Percentiles rank a stretch among this genome's conserved stretches.
Conservation (phyloP, 2,329 filamentous ascomycete species). For the Phialophora macrospora region DNA sequence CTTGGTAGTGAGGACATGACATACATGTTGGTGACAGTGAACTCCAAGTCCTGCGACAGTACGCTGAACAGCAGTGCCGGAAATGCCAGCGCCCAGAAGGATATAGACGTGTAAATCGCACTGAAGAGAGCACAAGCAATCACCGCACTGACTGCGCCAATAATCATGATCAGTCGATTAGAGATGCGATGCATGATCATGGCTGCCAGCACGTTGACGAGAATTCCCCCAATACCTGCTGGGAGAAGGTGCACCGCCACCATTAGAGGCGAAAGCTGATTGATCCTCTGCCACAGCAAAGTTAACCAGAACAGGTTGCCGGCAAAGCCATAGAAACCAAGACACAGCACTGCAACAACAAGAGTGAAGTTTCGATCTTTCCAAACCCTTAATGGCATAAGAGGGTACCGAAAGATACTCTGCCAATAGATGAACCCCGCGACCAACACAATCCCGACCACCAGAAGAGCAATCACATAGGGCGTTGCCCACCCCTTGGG, state of each 20-base stretch:
- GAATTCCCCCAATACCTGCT: constrained; percentile 66
- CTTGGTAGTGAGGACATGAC: constrained; percentile 68
- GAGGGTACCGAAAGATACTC: constrained; percentile 54
- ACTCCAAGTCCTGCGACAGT: constrained; percentile 70
- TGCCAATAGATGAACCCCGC: constrained; percentile 67
- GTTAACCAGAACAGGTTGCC: constrained; percentile 67
- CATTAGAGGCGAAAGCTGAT: constrained; percentile 58
- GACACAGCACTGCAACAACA: constrained; percentile 61
- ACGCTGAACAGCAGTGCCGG: constrained; percentile 65
- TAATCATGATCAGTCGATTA: constrained; percentile 66
- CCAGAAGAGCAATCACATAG: constrained; percentile 66
- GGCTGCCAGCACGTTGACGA: constrained; percentile 68
- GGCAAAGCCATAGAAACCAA: constrained; percentile 68
- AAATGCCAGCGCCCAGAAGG: constrained; percentile 70
- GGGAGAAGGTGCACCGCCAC: constrained; percentile 69
- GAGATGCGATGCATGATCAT: constrained; percentile 66
- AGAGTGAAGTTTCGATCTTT: constrained; percentile 68
- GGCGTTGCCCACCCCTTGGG: constrained; percentile 65
- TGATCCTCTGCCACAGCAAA: constrained; percentile 67
- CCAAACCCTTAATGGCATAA: constrained; percentile 59
- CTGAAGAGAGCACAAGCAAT: constrained; percentile 59
- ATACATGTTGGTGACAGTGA: constrained; percentile 75
- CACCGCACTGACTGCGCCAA: constrained; percentile 54
- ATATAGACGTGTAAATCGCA: constrained; percentile 59
- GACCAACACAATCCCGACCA: constrained; percentile 64